Evolutionary conservation across 2,329 filamentous ascomycete species (phyloP).

Genomic region (Ceratocystis variospora): DNA sequence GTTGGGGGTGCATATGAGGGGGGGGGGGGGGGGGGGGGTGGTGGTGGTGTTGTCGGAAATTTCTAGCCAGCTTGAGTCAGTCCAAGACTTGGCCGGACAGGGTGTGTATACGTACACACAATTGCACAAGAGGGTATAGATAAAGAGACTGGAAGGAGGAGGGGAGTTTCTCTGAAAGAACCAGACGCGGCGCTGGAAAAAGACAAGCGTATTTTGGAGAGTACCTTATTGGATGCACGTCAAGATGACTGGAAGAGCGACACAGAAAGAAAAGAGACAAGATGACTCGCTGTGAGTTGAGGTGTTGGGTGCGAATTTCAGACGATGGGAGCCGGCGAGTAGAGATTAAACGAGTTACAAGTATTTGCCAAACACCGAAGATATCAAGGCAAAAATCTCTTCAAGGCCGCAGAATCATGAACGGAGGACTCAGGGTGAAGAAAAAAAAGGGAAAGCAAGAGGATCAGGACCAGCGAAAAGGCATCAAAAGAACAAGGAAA

Average conservation of each 20-base stretch:
- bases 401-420: background rate
- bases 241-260: background rate
- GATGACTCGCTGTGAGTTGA: background rate
- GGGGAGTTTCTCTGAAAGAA: background rate
- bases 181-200: background rate
- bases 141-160: background rate
- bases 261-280: background rate
- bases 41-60: background rate
- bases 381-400: background rate
- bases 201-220: background rate
- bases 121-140: background rate
- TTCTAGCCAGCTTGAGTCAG: background rate
- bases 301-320: background rate
- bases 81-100: background rate
- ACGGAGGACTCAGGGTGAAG: background rate
- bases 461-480: background rate
- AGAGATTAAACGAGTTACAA: background rate
- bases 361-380: background rate
- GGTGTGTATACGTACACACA: background rate
- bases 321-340: background rate
- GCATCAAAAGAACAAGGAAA: background rate
- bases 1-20: no score
- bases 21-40: background rate
- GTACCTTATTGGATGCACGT: background rate
- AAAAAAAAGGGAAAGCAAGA: constrained; percentile 1